Percentiles rank a stretch among this genome's conserved stretches.
These are phyloP conservation scores for Diaporthe velutina DNA, from an alignment of 2,329 filamentous ascomycete genomes.

Conservation along the genomic window DNA sequence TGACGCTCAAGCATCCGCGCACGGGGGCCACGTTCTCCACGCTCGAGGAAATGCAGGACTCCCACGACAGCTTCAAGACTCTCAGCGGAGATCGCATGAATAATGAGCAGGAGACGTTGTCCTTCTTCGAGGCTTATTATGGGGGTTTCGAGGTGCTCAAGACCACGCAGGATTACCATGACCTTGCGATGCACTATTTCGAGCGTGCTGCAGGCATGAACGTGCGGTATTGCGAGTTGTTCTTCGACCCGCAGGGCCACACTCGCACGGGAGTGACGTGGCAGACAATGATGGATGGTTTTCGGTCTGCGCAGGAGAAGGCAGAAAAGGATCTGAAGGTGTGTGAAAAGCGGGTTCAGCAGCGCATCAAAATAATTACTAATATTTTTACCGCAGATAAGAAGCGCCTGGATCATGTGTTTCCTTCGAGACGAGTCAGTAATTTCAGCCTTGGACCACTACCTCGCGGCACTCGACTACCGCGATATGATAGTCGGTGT, in stretches of 20 bases:
- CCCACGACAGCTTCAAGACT: constrained; percentile 52
- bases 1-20: constrained; percentile 46
- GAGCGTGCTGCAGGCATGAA: constrained; percentile 50
- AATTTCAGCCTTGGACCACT: constrained; percentile 54
- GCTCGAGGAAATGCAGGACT: constrained; percentile 49
- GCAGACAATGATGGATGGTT: constrained; percentile 51
- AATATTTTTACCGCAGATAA: constrained; percentile 35
- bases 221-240: constrained; percentile 55
- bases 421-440: constrained; percentile 56
- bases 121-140: constrained; percentile 52
- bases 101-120: constrained; percentile 46
- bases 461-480: constrained; percentile 55
- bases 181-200: constrained; percentile 56
- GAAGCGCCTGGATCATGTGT: constrained; percentile 56
- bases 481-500: constrained; percentile 51
- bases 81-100: constrained; percentile 54
- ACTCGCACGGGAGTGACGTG: constrained; percentile 52
- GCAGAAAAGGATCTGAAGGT: constrained; percentile 45
- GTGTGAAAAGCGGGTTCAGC: background rate
- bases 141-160: constrained; percentile 49
- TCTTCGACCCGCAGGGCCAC: constrained; percentile 59
- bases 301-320: constrained; percentile 50
- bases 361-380: background rate
- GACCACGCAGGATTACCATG: constrained; percentile 53
- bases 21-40: constrained; percentile 34